Conservation (phyloP, 2,329 filamentous ascomycete species). For the Pseudogymnoascus pannorum region DNA sequence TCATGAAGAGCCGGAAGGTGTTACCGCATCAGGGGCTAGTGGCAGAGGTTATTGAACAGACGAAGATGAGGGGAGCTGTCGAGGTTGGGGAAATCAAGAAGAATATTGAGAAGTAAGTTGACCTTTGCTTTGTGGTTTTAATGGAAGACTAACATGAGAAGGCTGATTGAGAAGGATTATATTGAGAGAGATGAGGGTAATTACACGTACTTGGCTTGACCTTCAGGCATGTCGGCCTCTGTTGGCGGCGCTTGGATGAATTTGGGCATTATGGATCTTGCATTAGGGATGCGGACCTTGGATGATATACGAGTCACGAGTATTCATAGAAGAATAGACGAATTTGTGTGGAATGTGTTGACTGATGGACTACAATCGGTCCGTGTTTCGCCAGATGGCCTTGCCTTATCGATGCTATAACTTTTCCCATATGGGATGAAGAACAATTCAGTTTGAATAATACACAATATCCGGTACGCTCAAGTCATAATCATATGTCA, state of each 20-base stretch:
- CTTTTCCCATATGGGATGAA: background rate
- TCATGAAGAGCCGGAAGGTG: constrained; percentile 90
- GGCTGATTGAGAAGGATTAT: constrained; percentile 89
- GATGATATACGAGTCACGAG: background rate
- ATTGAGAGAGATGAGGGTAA: constrained; percentile 67
- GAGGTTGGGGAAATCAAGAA: constrained; percentile 87
- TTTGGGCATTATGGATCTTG: background rate
- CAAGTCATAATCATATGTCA: background rate
- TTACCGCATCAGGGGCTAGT: constrained; percentile 85
- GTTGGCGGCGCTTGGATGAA: background rate
- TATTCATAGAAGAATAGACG: background rate
- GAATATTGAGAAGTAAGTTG: constrained; percentile 83
- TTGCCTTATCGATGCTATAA: background rate
- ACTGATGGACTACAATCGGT: background rate
- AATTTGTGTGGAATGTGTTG: background rate
- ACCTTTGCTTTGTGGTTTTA: constrained; percentile 23
- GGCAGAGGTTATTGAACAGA: constrained; percentile 85
- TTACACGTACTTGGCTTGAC: constrained; percentile 64
- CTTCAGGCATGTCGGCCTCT: background rate
- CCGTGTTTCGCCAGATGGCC: background rate
- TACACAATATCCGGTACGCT: background rate
- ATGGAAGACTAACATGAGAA: constrained; percentile 29
- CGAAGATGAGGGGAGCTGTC: constrained; percentile 75
- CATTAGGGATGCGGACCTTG: background rate
- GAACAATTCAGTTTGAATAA: background rate